Evolutionary conservation across 441 rosid species (phyloP), one percentile per base, ranked within the genome.

Genomic region (Aquilaria agallochum): DNA sequence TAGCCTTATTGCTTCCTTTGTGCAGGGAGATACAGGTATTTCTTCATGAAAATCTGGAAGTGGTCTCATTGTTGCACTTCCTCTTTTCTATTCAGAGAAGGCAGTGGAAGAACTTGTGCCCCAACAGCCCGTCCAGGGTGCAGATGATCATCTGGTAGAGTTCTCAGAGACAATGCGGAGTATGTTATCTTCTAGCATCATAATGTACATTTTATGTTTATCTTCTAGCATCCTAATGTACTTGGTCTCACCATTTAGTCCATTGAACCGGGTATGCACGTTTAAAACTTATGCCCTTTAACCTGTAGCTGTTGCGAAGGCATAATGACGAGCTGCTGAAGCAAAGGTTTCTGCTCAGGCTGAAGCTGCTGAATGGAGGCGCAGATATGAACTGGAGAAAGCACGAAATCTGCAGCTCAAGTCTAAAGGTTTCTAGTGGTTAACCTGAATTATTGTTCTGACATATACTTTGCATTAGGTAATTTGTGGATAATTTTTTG

Each of bases 331-430:
- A 67, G 94, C 96, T 75, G 96, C 99, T 56, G 99, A 95, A 80
- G 99, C 88, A 56, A 92, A 92, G 66, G 99, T 96, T 53, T 72
- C 87, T 73, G 98, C 98, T 59, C 98, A 95, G 81, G 96, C 95
- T 33, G 98, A 95, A 80, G 98, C 96, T 59, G 82, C 96, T 71
- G 98, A 95, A 74, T 95, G 99, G 99, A 92, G 90, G 74, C 92
- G 96, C 59, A 80, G 86, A 84, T 95, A 79, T 66, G 98, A 95
- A 72, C 68, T 92, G 65, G 96, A 92, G 83, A 88, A 76, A 72
- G 71, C 78, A 30, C 79, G 80, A 62, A 95, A 82, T 66, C 78
- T 47, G 42, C 77, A 62, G 56, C 69, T 78, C 64, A 81, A 81
- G 62, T 80, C 10, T 60, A 86, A 82, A 89, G 99, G 96, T 94